Conservation (phyloP, 192 early-diverging fungal genomes). For the Rhizoclosmatium sp. region DNA sequence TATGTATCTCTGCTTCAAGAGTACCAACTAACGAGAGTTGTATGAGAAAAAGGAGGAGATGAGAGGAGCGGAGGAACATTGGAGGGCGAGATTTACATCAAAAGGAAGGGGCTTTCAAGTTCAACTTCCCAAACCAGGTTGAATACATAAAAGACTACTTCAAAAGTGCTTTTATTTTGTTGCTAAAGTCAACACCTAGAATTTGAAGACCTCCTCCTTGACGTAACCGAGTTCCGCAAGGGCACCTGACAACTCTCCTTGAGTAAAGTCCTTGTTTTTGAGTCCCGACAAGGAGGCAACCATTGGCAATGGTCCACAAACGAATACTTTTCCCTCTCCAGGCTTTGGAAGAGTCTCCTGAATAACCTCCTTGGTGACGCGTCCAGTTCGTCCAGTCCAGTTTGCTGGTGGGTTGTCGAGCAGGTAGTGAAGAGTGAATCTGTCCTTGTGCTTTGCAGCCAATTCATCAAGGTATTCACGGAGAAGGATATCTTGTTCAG, state of each 20-base stretch:
- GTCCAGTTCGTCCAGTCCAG: slow-evolving; percentile 79
- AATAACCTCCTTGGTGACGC: slow-evolving; percentile 73
- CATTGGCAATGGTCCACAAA: slow-evolving; percentile 60
- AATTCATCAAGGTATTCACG: slow-evolving; percentile 67
- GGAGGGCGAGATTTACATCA: too few relatives aligned
- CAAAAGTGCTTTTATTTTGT: too few relatives aligned
- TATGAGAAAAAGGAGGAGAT: too few relatives aligned
- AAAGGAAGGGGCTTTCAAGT: too few relatives aligned
- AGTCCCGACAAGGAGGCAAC: slow-evolving; percentile 64
- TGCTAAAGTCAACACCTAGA: neutral
- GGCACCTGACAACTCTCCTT: slow-evolving; percentile 53
- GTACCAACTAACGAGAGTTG: too few relatives aligned
- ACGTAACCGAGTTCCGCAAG: slow-evolving; percentile 54
- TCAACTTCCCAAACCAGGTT: too few relatives aligned
- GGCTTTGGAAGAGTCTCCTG: slow-evolving; percentile 72
- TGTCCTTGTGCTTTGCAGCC: slow-evolving; percentile 61
- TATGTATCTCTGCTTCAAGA: too few relatives aligned
- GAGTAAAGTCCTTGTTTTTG: slow-evolving; percentile 78
- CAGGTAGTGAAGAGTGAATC: slow-evolving; percentile 71
- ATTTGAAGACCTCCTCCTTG: neutral
- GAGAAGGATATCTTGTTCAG: slow-evolving; percentile 68
- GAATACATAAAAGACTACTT: too few relatives aligned
- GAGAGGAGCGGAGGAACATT: too few relatives aligned
- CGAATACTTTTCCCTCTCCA: slow-evolving; percentile 58
- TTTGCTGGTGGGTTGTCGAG: slow-evolving; percentile 58